phyloP scores from a whole-genome alignment of 352 stramenopile species.

The Globisporangium uncinulatum region DNA sequence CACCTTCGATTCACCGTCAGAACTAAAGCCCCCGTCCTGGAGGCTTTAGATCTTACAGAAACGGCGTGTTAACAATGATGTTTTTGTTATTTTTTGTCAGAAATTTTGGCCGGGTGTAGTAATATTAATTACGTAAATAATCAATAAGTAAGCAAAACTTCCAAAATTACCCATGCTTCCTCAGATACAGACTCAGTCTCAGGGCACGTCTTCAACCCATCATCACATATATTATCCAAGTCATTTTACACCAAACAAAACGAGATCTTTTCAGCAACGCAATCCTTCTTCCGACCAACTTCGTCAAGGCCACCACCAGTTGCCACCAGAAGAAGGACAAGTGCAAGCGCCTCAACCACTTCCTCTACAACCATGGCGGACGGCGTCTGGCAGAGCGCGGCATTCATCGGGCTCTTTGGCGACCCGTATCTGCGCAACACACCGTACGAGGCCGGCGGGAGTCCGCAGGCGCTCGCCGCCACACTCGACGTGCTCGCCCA shows the following conservation, averaged over 20 bases:
- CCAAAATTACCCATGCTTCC: no score
- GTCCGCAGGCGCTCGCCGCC: constrained; percentile 54
- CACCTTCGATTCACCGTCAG: no score
- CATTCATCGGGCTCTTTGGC: constrained; percentile 71
- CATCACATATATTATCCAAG: no score
- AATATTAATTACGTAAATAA: no score
- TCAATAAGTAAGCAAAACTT: no score
- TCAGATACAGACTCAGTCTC: no score
- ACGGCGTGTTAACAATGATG: no score
- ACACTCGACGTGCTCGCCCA: constrained; percentile 34
- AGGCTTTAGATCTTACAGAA: no score
- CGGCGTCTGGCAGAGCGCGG: constrained; percentile 53
- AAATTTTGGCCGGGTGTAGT: no score
- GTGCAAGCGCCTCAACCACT: neutral
- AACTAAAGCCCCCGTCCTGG: no score
- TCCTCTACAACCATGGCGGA: constrained; percentile 12
- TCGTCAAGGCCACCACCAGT: neutral
- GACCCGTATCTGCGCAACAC: constrained; percentile 77
- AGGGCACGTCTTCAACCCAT: neutral
- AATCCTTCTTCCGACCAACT: no score
- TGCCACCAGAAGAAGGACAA: neutral
- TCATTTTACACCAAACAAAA: neutral
- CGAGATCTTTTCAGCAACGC: neutral
- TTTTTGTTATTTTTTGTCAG: no score
- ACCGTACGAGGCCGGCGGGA: constrained; percentile 68